phyloP scores from a whole-genome alignment of 2,329 filamentous ascomycete species.

The Ophiostoma quercus region DNA sequence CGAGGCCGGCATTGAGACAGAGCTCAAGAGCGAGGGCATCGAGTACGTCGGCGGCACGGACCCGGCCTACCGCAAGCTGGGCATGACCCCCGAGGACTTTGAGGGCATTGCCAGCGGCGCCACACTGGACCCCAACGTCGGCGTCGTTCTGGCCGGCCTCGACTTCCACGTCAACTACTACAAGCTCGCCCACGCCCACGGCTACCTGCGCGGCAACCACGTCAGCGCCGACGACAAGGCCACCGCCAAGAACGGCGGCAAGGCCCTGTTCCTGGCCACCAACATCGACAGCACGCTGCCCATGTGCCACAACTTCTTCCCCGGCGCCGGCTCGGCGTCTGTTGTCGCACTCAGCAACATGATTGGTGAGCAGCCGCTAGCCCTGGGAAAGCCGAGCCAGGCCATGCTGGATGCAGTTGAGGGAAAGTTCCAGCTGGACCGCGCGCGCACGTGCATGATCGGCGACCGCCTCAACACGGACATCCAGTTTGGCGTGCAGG shows the following conservation, averaged over 20 bases:
- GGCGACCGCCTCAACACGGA: constrained; percentile 92
- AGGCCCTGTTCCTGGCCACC: constrained; percentile 84
- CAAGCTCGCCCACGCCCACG: constrained; percentile 77
- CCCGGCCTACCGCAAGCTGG: constrained; percentile 61
- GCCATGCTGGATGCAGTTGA: constrained; percentile 99
- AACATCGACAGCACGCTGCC: constrained; percentile 90
- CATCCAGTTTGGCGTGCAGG: constrained; percentile 90
- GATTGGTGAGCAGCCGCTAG: constrained; percentile 62
- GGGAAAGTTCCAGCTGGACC: constrained; percentile 86
- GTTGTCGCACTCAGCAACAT: constrained; percentile 73
- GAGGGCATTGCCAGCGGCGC: constrained; percentile 68
- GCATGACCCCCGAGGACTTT: constrained; percentile 78
- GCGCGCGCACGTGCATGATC: constrained; percentile 85
- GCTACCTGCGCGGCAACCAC: constrained; percentile 70
- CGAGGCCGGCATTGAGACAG: constrained; percentile 84
- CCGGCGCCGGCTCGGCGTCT: constrained; percentile 74
- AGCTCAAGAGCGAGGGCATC: constrained; percentile 74
- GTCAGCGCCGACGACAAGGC: constrained; percentile 52
- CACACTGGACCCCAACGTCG: constrained; percentile 78
- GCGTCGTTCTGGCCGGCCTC: constrained; percentile 79
- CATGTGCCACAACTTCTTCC: constrained; percentile 75
- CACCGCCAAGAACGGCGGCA: constrained; percentile 69
- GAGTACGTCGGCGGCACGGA: constrained; percentile 84
- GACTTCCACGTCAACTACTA: constrained; percentile 96
- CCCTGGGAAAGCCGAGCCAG: constrained; percentile 90